A percentile compares a stretch with the other conserved stretches of the same genome.
These are phyloP conservation scores for Plasmodium blacklocki DNA, from an alignment of 169 alveolate species.

Conservation along the genomic window DNA sequence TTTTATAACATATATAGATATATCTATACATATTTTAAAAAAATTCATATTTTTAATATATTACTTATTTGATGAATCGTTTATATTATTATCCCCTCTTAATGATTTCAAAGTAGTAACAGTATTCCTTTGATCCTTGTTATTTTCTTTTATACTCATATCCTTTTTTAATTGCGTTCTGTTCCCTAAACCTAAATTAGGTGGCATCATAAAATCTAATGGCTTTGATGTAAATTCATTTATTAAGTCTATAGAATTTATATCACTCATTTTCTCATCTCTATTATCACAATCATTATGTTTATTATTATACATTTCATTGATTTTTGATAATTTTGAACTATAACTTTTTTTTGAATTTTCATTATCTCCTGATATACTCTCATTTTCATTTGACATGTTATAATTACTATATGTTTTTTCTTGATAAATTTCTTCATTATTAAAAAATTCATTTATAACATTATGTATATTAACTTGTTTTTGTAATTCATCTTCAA, in stretches of 20 bases:
- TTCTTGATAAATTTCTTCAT: constrained; percentile 3
- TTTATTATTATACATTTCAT: not conserved
- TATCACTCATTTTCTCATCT: not conserved
- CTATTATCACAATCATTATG: not conserved
- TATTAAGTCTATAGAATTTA: constrained; percentile 1
- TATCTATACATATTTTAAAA: too few species aligned
- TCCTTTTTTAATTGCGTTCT: constrained; percentile 23
- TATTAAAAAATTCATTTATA: constrained; percentile 32
- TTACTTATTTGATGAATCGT: constrained; percentile 48
- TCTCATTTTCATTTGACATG: constrained; percentile 1
- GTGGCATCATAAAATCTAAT: constrained; percentile 57
- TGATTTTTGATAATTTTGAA: constrained; percentile 29
- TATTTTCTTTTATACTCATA: not conserved
- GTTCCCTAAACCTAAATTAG: constrained; percentile 37
- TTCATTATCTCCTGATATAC: not conserved
- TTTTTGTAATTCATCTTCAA: not conserved
- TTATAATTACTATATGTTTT: not conserved
- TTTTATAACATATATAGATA: too few species aligned
- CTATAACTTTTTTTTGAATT: constrained; percentile 12
- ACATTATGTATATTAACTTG: constrained; percentile 20
- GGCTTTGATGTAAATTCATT: constrained; percentile 14
- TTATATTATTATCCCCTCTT: constrained; percentile 24
- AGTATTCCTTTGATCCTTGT: constrained; percentile 7
- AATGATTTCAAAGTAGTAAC: constrained; percentile 29
- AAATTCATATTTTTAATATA: not conserved